These are phyloP conservation scores for Citrullus mucosospermus DNA, from an alignment of 306 rosid species.

Conservation along the genomic window DNA sequence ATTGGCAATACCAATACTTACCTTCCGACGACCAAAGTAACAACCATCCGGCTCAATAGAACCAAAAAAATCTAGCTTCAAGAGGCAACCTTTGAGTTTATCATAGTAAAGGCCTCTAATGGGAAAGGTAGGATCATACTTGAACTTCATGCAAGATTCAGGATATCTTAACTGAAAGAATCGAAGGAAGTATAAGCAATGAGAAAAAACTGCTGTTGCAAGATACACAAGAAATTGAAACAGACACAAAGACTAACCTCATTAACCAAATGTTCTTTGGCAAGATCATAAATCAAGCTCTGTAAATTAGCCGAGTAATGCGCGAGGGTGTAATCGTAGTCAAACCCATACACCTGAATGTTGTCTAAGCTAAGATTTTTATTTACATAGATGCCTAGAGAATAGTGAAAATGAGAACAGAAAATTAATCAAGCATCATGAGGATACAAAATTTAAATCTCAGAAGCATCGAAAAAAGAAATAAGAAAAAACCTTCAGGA, in stretches of 20 bases:
- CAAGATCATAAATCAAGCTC: conserved; percentile 87
- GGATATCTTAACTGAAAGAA: conserved; percentile 78
- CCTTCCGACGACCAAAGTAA: conserved; percentile 88
- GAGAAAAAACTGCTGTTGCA: not conserved
- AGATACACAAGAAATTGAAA: not conserved
- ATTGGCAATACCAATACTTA: conserved; percentile 7
- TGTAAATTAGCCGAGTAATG: conserved; percentile 78
- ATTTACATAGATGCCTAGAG: conserved; percentile 77
- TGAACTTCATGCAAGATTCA: conserved; percentile 53
- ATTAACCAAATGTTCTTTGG: conserved; percentile 71
- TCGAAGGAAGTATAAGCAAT: conserved; percentile 9
- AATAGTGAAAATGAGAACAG: conserved; percentile 11
- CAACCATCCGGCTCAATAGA: conserved; percentile 82
- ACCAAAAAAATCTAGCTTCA: conserved; percentile 90
- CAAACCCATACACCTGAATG: conserved; percentile 84
- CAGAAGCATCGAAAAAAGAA: not conserved
- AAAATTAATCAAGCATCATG: not conserved
- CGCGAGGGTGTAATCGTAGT: conserved; percentile 89
- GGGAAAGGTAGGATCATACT: conserved; percentile 79
- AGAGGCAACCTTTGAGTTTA: conserved; percentile 70
- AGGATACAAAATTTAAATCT: not conserved
- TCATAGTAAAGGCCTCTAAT: conserved; percentile 89
- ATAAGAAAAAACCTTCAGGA: conserved; percentile 52
- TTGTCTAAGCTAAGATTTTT: conserved; percentile 70
- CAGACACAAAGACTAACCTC: conserved; percentile 39